Base-by-base conservation (phyloP, 2,329 filamentous ascomycete species). In the Harringtonia aguacate region DNA sequence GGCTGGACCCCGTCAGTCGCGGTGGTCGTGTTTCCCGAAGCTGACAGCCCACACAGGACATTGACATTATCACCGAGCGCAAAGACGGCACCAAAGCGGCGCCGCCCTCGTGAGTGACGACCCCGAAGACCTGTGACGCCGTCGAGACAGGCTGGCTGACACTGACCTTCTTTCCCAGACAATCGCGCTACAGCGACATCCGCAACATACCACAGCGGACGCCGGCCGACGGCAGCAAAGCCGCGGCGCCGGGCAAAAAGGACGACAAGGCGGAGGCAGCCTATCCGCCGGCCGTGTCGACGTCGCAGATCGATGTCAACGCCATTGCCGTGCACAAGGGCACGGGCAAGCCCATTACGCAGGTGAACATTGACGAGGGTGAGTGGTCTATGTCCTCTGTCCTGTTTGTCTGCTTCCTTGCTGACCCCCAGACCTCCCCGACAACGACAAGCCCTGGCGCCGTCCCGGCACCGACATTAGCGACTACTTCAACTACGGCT, bases 401-500 rank as follows among this genome's bases (percentile, higher is more conserved):
- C 17, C 24, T 27, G 24, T 10, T 27, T 10, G 24, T 27, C 30
- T 33, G 7, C 7, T 22, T 36, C 36, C 20, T 41, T 6, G 28
- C 31, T 18, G 31, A 31, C 9, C 33, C 7, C 27, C 48, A 74
- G 78, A 83, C 55, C 75, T 89, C 18, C 73, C 79, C 31, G 81
- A 86, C 8, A 86, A 88, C 55, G 85, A 89, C 50, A 97, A 95
- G 62, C 89, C 90, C 17, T 98, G 92, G 92, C 81, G 92, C 36
- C 82, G 89, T 51, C 92, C 92, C 0, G 92, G 92, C 38, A 89
- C 90, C 12, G 92, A 98, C 57, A 79, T 95, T 44, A 92, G 85
- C 47, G 92, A 98, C 61, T 97, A 94, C 66, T 97, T 97, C 76
- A 97, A 97, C 69, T 97, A 97, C 64, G 90, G 90, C 46, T 97